phyloP scores from a whole-genome alignment of 2,329 filamentous ascomycete species.

The Xylariaceae sp. region DNA sequence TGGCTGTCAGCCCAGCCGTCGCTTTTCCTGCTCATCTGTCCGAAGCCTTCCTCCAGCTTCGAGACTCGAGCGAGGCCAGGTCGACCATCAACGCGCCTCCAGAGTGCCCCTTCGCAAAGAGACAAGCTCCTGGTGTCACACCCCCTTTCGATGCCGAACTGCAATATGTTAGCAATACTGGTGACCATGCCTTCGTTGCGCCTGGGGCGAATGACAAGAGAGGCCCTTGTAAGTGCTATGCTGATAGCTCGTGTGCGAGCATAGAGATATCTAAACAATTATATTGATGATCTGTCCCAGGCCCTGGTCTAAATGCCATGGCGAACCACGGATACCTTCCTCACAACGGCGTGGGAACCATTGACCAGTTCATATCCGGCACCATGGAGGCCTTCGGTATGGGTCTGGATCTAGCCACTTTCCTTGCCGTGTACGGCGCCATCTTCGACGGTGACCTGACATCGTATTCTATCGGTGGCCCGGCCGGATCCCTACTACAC shows the following conservation, averaged over 20 bases:
- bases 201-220: neutral
- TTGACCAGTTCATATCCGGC: conserved; percentile 3
- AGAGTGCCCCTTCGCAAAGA: neutral
- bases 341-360: conserved; percentile 8
- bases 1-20: no score
- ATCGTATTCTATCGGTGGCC: conserved; percentile 7
- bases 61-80: neutral
- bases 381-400: conserved; percentile 4
- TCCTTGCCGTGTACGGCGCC: conserved; percentile 5
- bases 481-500: conserved; percentile 1
- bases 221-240: conserved; percentile 4
- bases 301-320: conserved; percentile 4
- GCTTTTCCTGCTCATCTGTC: neutral
- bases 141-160: conserved; percentile 4
- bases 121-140: neutral
- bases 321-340: conserved; percentile 11
- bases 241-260: neutral
- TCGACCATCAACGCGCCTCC: neutral
- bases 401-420: conserved; percentile 8
- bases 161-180: conserved; percentile 10
- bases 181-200: conserved; percentile 5
- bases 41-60: neutral
- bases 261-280: neutral
- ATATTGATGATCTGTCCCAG: neutral
- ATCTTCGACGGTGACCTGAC: conserved; percentile 9